Percentiles rank a stretch among this genome's conserved stretches.
These are phyloP conservation scores for Leishmania major DNA, from an alignment of 208 protist genomes.

Conservation along the genomic window DNA sequence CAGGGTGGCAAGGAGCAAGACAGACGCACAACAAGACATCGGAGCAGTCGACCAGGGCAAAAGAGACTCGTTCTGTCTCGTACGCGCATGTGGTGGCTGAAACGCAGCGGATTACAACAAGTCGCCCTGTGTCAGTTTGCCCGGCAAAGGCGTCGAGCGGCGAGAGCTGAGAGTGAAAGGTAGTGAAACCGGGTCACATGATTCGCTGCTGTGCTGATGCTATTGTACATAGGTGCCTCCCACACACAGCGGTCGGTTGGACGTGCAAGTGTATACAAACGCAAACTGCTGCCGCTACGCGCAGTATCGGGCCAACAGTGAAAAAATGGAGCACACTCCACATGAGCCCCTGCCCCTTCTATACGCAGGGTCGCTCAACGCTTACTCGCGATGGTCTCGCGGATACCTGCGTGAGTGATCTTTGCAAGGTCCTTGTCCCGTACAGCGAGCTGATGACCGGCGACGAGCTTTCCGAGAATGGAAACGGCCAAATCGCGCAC, in stretches of 20 bases:
- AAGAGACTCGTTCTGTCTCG: not conserved
- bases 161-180: not conserved
- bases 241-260: not conserved
- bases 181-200: not conserved
- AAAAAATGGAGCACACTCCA: not conserved
- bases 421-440: constrained; percentile 50
- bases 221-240: not conserved
- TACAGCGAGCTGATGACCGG: constrained; percentile 30
- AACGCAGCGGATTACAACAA: not conserved
- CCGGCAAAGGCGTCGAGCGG: not conserved
- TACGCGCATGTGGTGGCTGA: not conserved
- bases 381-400: constrained; percentile 43
- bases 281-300: not conserved
- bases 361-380: not conserved
- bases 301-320: not conserved
- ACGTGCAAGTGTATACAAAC: not conserved
- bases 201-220: not conserved
- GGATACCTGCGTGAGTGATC: constrained; percentile 69
- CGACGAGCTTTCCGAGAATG: constrained; percentile 45
- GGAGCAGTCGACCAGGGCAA: not conserved
- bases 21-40: not conserved
- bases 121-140: not conserved
- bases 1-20: not conserved
- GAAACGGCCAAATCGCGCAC: constrained; percentile 76
- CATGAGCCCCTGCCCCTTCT: no score